These are phyloP conservation scores for Wickerhamomyces bovis DNA, from an alignment of 805 yeast species.

Conservation along the genomic window DNA sequence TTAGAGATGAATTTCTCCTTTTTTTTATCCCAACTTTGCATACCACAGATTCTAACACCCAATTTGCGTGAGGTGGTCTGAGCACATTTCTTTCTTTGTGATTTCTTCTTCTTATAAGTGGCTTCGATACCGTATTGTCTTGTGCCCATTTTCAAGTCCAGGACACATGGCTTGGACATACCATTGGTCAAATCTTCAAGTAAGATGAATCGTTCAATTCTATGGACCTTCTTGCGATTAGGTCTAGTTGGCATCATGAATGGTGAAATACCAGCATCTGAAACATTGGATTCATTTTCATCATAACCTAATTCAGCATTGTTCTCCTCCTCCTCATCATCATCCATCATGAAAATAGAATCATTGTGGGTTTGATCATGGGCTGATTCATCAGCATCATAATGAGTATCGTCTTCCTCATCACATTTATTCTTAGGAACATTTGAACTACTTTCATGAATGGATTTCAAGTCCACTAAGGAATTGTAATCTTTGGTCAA, in stretches of 20 bases:
- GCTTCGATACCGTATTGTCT: conserved; percentile 98
- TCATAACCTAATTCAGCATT: conserved; percentile 1
- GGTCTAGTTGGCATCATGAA: conserved; percentile 15
- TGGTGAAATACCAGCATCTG: conserved; percentile 17
- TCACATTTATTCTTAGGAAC: not conserved
- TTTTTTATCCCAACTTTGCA: conserved; percentile 70
- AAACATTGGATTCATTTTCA: conserved; percentile 3
- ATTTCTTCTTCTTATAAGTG: conserved; percentile 54
- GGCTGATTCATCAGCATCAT: not conserved
- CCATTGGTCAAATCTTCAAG: conserved; percentile 87
- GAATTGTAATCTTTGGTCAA: conserved; percentile 20
- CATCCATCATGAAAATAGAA: conserved; percentile 41
- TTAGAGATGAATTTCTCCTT: conserved; percentile 49
- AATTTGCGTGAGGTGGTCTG: conserved; percentile 72
- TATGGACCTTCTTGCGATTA: conserved; percentile 35
- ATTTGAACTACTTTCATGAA: not conserved
- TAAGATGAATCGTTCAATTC: conserved; percentile 75
- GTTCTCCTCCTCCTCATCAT: conserved; percentile 26
- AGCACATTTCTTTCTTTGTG: conserved; percentile 78
- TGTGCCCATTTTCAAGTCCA: conserved; percentile 97
- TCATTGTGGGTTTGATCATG: conserved; percentile 16
- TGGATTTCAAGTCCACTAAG: conserved; percentile 19
- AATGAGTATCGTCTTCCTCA: not conserved
- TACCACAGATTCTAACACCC: conserved; percentile 93
- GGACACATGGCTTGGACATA: conserved; percentile 79